Evolutionary conservation across 257 asterid genomes (phyloP).

Genomic region (Dorcoceras hygrometricum): DNA sequence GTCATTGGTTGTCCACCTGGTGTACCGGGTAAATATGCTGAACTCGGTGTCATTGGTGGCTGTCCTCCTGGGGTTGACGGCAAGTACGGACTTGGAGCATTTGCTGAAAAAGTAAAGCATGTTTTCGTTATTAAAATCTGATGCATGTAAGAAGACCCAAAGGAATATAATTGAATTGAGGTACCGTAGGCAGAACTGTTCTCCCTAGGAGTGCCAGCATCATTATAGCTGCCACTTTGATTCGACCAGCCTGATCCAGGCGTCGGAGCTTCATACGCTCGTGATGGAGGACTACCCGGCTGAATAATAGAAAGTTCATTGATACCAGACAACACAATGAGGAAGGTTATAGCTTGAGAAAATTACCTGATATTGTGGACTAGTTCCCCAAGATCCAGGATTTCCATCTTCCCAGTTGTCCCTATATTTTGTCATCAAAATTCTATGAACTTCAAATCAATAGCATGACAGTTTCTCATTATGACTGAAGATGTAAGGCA

Average conservation of each 20-base stretch:
- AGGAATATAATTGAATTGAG: neutral
- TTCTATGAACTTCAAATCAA: conserved; percentile 23
- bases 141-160: neutral
- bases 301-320: conserved; percentile 31
- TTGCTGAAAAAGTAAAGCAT: conserved; percentile 45
- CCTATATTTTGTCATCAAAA: conserved; percentile 42
- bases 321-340: neutral
- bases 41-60: conserved; percentile 96
- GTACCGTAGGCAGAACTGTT: conserved; percentile 76
- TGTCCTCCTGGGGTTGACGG: conserved; percentile 98
- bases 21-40: conserved; percentile 94
- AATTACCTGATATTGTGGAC: conserved; percentile 91
- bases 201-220: conserved; percentile 88
- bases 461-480: conserved; percentile 11
- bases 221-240: conserved; percentile 56
- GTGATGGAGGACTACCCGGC: conserved; percentile 88
- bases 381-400: conserved; percentile 96
- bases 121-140: neutral
- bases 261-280: conserved; percentile 94
- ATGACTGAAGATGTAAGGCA: neutral
- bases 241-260: conserved; percentile 92
- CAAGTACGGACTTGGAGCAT: conserved; percentile 98
- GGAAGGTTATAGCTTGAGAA: conserved; percentile 1
- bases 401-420: conserved; percentile 96
- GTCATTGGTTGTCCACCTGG: conserved; percentile 99